A percentile compares a stretch with the other conserved stretches of the same genome.
These are phyloP conservation scores for Sphagnum magellanicum DNA, from an alignment of 228 moss, liverwort and hornwort species.

Conservation along the genomic window DNA sequence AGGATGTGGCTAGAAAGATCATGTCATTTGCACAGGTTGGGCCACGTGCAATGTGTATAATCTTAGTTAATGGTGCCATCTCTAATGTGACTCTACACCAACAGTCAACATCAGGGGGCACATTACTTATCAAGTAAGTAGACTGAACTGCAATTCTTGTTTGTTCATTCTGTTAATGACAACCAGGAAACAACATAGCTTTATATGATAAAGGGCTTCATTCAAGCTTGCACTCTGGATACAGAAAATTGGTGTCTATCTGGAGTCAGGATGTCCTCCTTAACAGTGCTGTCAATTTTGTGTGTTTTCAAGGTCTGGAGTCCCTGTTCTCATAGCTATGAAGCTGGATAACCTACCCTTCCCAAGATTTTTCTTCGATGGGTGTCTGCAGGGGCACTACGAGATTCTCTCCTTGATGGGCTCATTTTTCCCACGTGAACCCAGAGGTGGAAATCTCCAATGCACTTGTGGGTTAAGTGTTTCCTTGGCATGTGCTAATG, in stretches of 20 bases:
- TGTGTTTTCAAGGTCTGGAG: too few relatives aligned
- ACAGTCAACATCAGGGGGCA: slow-evolving; percentile 67
- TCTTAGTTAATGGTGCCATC: slow-evolving; percentile 68
- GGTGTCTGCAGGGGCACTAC: slow-evolving; percentile 47
- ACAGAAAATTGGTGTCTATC: too few relatives aligned
- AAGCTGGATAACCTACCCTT: too few relatives aligned
- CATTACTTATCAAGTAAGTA: slow-evolving; percentile 62
- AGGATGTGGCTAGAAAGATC: slow-evolving; percentile 74
- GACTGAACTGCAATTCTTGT: neutral
- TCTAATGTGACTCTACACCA: slow-evolving; percentile 62
- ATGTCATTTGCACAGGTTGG: slow-evolving; percentile 54
- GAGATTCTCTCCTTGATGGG: slow-evolving; percentile 68
- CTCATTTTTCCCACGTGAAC: slow-evolving; percentile 52
- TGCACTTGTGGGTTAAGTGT: slow-evolving; percentile 68
- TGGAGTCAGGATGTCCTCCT: too few relatives aligned
- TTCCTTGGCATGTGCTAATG: slow-evolving; percentile 54
- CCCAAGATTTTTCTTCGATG: too few relatives aligned
- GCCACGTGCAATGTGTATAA: slow-evolving; percentile 56
- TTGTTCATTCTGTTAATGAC: neutral
- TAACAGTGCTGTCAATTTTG: too few relatives aligned
- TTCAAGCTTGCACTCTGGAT: too few relatives aligned
- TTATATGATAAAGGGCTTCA: too few relatives aligned
- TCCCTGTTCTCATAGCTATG: too few relatives aligned
- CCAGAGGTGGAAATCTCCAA: slow-evolving; percentile 38
- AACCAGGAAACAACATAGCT: neutral